These are phyloP conservation scores for Annona cherimola DNA, from an alignment of 164 flowering plant species.

Conservation along the genomic window DNA sequence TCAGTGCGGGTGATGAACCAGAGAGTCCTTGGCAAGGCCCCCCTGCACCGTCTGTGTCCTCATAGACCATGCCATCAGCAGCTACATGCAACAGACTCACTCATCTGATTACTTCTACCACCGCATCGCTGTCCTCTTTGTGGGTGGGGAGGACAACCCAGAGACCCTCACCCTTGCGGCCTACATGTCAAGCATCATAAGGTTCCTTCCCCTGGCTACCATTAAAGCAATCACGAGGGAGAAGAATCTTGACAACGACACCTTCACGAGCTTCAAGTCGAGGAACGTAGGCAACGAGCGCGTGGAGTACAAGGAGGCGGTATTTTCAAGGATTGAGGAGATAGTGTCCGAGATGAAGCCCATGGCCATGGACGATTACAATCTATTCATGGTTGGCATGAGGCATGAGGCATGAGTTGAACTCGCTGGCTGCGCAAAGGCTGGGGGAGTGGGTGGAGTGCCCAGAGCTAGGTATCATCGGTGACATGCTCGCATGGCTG, in stretches of 20 bases:
- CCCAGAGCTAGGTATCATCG: conserved; percentile 34
- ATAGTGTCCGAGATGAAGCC: conserved; percentile 15
- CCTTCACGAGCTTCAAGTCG: conserved; percentile 13
- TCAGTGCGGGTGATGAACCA: conserved; percentile 17
- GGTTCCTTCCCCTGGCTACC: neutral
- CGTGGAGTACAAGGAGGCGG: conserved; percentile 22
- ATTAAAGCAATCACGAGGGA: neutral
- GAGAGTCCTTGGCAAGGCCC: conserved; percentile 21
- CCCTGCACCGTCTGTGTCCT: conserved; percentile 47
- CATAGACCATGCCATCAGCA: conserved; percentile 20
- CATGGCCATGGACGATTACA: conserved; percentile 10
- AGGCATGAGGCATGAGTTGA: conserved; percentile 17
- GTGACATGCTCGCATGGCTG: conserved; percentile 14
- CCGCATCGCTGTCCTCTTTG: conserved; percentile 26
- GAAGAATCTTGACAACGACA: conserved; percentile 20
- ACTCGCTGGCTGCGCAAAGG: conserved; percentile 17
- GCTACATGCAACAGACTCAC: neutral
- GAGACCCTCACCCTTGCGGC: conserved; percentile 31
- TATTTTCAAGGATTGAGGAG: conserved; percentile 17
- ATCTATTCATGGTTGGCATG: conserved; percentile 32
- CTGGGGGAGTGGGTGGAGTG: conserved; percentile 19
- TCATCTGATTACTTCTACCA: conserved; percentile 1
- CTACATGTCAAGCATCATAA: conserved; percentile 15
- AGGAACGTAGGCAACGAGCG: conserved; percentile 7
- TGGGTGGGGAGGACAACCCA: conserved; percentile 32